These are phyloP conservation scores for Phialocephala sp. DNA, from an alignment of 2,329 filamentous ascomycete species.

Conservation along the genomic window DNA sequence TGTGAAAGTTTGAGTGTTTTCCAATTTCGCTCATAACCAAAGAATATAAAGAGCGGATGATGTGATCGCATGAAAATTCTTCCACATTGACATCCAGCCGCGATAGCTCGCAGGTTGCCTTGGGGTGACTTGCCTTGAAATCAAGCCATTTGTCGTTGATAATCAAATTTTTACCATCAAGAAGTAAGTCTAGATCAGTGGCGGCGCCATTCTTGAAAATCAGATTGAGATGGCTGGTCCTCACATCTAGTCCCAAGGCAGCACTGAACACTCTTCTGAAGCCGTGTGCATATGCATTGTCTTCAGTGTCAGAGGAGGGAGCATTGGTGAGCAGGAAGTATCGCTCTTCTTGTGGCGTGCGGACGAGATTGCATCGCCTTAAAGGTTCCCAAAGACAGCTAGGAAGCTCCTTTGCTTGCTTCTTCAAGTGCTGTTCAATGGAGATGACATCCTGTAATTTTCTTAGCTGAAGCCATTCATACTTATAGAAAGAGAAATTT, in stretches of 20 bases:
- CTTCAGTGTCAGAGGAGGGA: background rate
- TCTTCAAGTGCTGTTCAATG: slow-evolving; percentile 28
- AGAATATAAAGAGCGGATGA: slow-evolving; percentile 1
- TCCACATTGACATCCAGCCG: background rate
- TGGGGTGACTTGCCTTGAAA: slow-evolving; percentile 27
- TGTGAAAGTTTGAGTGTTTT: background rate
- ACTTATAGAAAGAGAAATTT: background rate
- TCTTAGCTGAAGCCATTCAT: slow-evolving; percentile 5
- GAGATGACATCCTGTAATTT: slow-evolving; percentile 17
- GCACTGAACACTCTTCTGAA: slow-evolving; percentile 30
- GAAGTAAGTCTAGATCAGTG: slow-evolving; percentile 30
- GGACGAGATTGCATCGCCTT: slow-evolving; percentile 9
- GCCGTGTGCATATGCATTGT: slow-evolving; percentile 27
- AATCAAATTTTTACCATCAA: slow-evolving; percentile 19
- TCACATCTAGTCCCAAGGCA: slow-evolving; percentile 30
- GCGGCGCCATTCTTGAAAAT: slow-evolving; percentile 31
- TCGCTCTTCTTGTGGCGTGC: slow-evolving; percentile 24
- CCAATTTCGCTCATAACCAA: background rate
- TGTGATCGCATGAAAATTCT: slow-evolving; percentile 19
- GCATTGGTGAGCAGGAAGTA: slow-evolving; percentile 27
- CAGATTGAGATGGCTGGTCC: slow-evolving; percentile 25
- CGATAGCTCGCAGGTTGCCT: background rate
- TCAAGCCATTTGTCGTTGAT: slow-evolving; percentile 39
- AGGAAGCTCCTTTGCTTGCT: slow-evolving; percentile 18
- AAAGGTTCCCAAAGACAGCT: slow-evolving; percentile 23